Conservation (phyloP, 1,284 basidiomycete species). For the Trichosporon sp. region DNA sequence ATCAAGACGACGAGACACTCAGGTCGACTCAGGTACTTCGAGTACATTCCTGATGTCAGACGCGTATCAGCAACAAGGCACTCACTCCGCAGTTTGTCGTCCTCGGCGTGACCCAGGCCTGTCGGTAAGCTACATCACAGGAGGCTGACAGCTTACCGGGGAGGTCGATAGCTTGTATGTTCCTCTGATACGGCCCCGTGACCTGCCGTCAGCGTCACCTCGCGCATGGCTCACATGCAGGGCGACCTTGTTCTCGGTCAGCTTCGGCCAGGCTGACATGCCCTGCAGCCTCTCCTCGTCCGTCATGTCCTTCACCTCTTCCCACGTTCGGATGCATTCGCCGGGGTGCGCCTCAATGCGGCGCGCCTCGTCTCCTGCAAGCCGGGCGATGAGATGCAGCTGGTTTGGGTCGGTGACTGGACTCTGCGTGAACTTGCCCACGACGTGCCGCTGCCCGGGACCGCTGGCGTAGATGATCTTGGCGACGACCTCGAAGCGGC, state of each 20-base stretch:
- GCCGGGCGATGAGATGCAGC: background rate
- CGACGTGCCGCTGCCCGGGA: background rate
- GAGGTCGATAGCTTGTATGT: background rate
- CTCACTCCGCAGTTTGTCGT: background rate
- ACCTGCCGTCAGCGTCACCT: background rate
- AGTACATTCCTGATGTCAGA: background rate
- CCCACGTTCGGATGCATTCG: background rate
- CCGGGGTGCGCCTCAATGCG: background rate
- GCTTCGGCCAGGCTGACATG: background rate
- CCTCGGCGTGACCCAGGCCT: background rate
- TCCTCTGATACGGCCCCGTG: background rate
- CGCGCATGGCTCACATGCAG: background rate
- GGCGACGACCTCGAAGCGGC: background rate
- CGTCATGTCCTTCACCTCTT: background rate
- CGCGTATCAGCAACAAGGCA: background rate
- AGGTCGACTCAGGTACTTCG: background rate
- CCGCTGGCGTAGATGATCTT: background rate
- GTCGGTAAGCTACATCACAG: background rate
- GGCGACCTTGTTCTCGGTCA: background rate
- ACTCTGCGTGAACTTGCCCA: background rate
- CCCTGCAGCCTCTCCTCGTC: background rate
- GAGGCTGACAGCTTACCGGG: background rate
- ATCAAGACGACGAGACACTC: background rate
- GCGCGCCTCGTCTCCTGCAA: background rate
- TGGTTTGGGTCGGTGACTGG: background rate